These are phyloP conservation scores for Xylaria sp. DNA, from an alignment of 2,329 filamentous ascomycete genomes.

Conservation along the genomic window DNA sequence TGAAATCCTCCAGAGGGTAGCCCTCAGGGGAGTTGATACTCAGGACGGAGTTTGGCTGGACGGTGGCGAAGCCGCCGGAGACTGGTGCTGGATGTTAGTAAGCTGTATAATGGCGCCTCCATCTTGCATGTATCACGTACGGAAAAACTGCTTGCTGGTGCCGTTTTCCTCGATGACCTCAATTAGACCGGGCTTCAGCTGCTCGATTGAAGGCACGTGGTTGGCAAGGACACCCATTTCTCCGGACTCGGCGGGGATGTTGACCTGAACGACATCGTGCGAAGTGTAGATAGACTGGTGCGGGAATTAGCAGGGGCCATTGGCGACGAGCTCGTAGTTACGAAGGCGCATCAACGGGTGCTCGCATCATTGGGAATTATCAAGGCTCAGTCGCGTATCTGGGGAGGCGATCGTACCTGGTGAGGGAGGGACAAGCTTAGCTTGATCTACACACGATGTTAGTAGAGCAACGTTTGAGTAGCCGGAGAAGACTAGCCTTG, in stretches of 20 bases:
- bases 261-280: constrained; percentile 88
- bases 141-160: constrained; percentile 95
- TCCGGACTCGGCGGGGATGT: constrained; percentile 96
- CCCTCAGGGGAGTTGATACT: constrained; percentile 99
- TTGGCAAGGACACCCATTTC: constrained; percentile 99
- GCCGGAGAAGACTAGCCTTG: constrained; percentile 63
- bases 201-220: constrained; percentile 98
- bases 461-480: constrained; percentile 42
- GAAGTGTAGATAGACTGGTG: constrained; percentile 77
- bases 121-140: constrained; percentile 67
- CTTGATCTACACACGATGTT: constrained; percentile 75
- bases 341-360: not conserved
- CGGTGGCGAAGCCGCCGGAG: constrained; percentile 94
- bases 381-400: not conserved
- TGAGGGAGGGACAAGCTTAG: constrained; percentile 97
- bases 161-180: constrained; percentile 95
- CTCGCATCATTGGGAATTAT: not conserved
- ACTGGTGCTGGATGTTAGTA: constrained; percentile 64
- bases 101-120: constrained; percentile 25
- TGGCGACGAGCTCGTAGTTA: constrained; percentile 21
- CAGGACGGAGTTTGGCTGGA: constrained; percentile 92
- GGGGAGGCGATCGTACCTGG: constrained; percentile 77
- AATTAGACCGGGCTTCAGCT: constrained; percentile 95
- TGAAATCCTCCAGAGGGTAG: constrained; percentile 95
- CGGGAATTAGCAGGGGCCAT: constrained; percentile 60